A percentile compares a stretch with the other conserved stretches of the same genome.
Conservation (phyloP, 306 rosid species). For the Cucumis sativus region DNA sequence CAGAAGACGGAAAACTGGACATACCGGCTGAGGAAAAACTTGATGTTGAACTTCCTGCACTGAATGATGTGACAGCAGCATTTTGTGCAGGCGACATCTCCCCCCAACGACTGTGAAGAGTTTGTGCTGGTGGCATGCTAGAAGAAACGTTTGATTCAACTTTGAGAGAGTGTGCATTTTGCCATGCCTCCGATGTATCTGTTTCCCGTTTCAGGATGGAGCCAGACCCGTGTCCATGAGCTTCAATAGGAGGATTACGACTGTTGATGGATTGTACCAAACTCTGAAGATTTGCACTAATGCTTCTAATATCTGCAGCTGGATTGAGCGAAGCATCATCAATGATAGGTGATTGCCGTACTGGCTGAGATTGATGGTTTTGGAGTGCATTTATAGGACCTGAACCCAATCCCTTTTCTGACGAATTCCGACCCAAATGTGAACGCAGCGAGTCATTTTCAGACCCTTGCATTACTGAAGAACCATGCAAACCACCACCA, state of each 20-base stretch:
- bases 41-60: slow-evolving; percentile 38
- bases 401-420: slow-evolving; percentile 16
- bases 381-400: slow-evolving; percentile 26
- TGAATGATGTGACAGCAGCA: slow-evolving; percentile 22
- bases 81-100: slow-evolving; percentile 42
- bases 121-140: slow-evolving; percentile 34
- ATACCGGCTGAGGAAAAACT: slow-evolving; percentile 31
- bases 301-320: slow-evolving; percentile 34
- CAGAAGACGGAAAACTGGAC: slow-evolving; percentile 34
- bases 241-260: slow-evolving; percentile 31
- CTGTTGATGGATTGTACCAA: slow-evolving; percentile 31
- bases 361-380: slow-evolving; percentile 38
- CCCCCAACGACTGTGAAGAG: slow-evolving; percentile 49
- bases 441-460: slow-evolving; percentile 26
- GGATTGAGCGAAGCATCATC: slow-evolving; percentile 21
- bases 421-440: slow-evolving; percentile 17
- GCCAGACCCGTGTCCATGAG: slow-evolving; percentile 52
- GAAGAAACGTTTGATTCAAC: slow-evolving; percentile 40
- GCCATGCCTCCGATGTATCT: slow-evolving; percentile 29
- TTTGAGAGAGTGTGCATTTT: slow-evolving; percentile 31
- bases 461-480: slow-evolving; percentile 18
- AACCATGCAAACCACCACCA: slow-evolving; percentile 33
- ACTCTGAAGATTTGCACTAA: slow-evolving; percentile 50
- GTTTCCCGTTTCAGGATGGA: slow-evolving; percentile 34
- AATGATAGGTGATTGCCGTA: slow-evolving; percentile 18